phyloP scores from a whole-genome alignment of 2,329 filamentous ascomycete species.

The Aspergillus novofumigatus region DNA sequence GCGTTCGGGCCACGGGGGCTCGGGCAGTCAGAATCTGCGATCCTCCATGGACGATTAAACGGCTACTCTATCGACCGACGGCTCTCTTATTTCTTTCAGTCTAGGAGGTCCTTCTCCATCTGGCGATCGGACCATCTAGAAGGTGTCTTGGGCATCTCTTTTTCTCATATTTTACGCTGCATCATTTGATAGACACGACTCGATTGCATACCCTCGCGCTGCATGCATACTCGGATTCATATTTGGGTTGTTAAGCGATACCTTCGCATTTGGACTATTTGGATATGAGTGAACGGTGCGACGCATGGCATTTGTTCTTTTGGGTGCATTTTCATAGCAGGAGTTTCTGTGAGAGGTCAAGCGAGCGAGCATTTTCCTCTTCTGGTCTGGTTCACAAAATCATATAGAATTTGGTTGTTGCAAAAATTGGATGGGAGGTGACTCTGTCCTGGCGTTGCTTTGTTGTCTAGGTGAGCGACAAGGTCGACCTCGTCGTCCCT shows the following conservation, averaged over 20 bases:
- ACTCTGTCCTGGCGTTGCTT: neutral
- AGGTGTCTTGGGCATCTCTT: neutral
- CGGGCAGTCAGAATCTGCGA: conserved; percentile 22
- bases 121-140: neutral
- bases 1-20: conserved; percentile 23
- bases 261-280: conserved; percentile 9
- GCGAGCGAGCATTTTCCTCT: conserved; percentile 15
- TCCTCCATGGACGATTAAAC: conserved; percentile 23
- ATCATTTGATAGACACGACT: conserved; percentile 13
- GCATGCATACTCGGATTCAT: conserved; percentile 12
- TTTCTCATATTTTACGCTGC: neutral
- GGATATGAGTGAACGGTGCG: conserved; percentile 19
- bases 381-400: conserved; percentile 3
- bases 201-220: conserved; percentile 9
- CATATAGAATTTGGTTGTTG: conserved; percentile 1
- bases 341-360: conserved; percentile 13
- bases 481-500: neutral
- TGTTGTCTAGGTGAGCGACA: neutral
- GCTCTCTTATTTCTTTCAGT: neutral
- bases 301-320: conserved; percentile 18
- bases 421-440: neutral
- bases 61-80: neutral
- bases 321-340: conserved; percentile 17
- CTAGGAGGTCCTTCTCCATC: too few relatives aligned
- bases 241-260: conserved; percentile 8